Evolutionary conservation across 179 eudicot genomes (phyloP), one percentile per base, ranked within the genome.

Genomic region (Dionaea muscipula): DNA sequence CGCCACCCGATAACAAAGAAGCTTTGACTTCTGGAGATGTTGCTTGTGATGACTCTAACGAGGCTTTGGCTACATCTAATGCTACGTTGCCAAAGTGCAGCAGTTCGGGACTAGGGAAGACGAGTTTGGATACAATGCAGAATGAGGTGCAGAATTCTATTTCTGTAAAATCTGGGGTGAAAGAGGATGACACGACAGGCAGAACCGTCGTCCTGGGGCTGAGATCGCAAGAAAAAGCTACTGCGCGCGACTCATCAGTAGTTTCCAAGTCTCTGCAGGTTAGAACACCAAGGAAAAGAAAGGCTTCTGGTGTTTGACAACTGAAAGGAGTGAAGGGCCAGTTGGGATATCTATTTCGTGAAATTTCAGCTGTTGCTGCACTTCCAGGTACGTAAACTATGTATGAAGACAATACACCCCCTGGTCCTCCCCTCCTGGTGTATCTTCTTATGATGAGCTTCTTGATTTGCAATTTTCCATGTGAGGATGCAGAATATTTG

Each of bases 81-180:
- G 51, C 51, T 68, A 53, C 53, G n/a, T 44, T 44, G 21, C 35
- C 56, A 12, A 35, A 20, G 9, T 0, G 20, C 38, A 26, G 51
- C 25, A 20, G 22, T 51, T 20, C 47, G 27, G 53, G 41, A 18
- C 24, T 44, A 21, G 38, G 65, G 13, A 20, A 28, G 23, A 18
- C n/a, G 50, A 59, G 54, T 36, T 13, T 40, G 51, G 60, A 63
- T 27, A 52, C 26, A n/a, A 46, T 20, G 13, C 56, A 15, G 65
- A 59, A 46, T 25, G 46, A 26, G 19, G 64, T 50, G 16, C 35
- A 46, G 55, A 58, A 27, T 46, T 47, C 67, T 33, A 53, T 61
- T 38, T 68, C 72, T 58, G 57, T 37, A 5, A 47, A 43, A 60
- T 56, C 71, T 48, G 53, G 69, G 28, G 72, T 72, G 72, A 69